Conservation (phyloP, 1,284 basidiomycete genomes). For the Pyrrhoderma noxium region DNA sequence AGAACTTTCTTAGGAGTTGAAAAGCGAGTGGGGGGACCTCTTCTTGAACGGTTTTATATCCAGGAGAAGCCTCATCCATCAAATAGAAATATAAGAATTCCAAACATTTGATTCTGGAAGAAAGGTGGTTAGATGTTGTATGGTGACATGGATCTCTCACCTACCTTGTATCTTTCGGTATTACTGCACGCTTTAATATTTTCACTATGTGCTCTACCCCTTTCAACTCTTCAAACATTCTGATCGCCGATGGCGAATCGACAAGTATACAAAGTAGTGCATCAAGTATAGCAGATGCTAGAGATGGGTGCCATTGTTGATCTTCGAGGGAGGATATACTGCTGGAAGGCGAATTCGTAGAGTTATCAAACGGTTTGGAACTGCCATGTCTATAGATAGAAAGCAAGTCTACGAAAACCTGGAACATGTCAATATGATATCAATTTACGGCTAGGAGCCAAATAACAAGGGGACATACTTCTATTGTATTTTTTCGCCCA, state of each 20-base stretch:
- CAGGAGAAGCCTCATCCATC: constrained; percentile 57
- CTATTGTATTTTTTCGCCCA: constrained; percentile 60
- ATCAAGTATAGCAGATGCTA: constrained; percentile 67
- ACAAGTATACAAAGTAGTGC: constrained; percentile 80
- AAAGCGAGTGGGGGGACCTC: constrained; percentile 9
- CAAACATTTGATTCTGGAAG: constrained; percentile 79
- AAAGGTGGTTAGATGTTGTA: background rate
- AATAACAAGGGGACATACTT: constrained; percentile 40
- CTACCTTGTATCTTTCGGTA: constrained; percentile 77
- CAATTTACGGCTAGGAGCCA: background rate
- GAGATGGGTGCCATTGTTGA: constrained; percentile 24
- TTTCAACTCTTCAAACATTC: constrained; percentile 66
- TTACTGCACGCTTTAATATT: constrained; percentile 74
- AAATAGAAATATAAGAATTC: constrained; percentile 92
- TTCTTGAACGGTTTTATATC: constrained; percentile 4
- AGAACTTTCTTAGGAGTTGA: constrained; percentile 5
- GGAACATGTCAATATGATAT: constrained; percentile 11
- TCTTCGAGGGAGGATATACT: constrained; percentile 19
- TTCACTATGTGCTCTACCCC: constrained; percentile 78
- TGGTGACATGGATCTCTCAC: constrained; percentile 22
- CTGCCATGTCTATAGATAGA: constrained; percentile 59
- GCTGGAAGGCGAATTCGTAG: constrained; percentile 16
- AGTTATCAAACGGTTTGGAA: constrained; percentile 24
- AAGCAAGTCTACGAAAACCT: constrained; percentile 63
- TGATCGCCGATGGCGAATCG: constrained; percentile 64